Evolutionary conservation across 768 basidiomycete genomes (phyloP).

Genomic region (Tricholomella constricta): DNA sequence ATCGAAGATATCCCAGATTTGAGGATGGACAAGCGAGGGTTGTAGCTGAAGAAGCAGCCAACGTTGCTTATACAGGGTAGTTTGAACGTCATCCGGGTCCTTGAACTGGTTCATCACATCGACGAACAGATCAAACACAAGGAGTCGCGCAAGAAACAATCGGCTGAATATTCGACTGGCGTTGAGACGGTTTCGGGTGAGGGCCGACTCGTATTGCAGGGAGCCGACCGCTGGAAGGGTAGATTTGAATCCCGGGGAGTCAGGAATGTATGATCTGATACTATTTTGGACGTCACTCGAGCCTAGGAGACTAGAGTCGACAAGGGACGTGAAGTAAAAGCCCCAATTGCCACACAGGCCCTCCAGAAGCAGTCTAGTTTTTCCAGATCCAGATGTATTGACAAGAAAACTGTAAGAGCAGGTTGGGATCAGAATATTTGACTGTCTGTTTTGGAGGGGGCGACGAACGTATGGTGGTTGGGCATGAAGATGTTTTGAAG

Average conservation of each 20-base stretch:
- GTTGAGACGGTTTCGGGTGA: constrained; percentile 39
- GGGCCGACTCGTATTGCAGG: constrained; percentile 29
- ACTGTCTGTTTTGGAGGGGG: not conserved
- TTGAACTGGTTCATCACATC: constrained; percentile 29
- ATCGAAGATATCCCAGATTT: constrained; percentile 45
- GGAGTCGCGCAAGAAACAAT: constrained; percentile 42
- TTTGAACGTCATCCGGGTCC: constrained; percentile 13
- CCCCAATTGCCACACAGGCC: constrained; percentile 49
- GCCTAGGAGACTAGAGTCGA: constrained; percentile 45
- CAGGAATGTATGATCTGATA: constrained; percentile 39
- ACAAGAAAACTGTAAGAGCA: constrained; percentile 38
- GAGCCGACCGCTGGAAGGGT: constrained; percentile 34
- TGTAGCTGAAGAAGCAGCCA: constrained; percentile 47
- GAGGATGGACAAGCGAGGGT: constrained; percentile 36
- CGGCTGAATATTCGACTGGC: constrained; percentile 38
- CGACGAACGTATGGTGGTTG: constrained; percentile 43
- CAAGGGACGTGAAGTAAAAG: constrained; percentile 47
- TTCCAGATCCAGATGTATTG: constrained; percentile 51
- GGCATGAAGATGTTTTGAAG: constrained; percentile 45
- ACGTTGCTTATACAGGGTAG: constrained; percentile 28
- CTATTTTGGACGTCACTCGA: constrained; percentile 45
- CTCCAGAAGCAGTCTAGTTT: constrained; percentile 45
- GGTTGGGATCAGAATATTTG: not conserved
- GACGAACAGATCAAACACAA: constrained; percentile 41
- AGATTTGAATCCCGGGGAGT: constrained; percentile 32